Percentiles rank a stretch among this genome's conserved stretches.
Evolutionary conservation across 2,329 filamentous ascomycete genomes (phyloP).

Genomic region (Zasmidium cellare): DNA sequence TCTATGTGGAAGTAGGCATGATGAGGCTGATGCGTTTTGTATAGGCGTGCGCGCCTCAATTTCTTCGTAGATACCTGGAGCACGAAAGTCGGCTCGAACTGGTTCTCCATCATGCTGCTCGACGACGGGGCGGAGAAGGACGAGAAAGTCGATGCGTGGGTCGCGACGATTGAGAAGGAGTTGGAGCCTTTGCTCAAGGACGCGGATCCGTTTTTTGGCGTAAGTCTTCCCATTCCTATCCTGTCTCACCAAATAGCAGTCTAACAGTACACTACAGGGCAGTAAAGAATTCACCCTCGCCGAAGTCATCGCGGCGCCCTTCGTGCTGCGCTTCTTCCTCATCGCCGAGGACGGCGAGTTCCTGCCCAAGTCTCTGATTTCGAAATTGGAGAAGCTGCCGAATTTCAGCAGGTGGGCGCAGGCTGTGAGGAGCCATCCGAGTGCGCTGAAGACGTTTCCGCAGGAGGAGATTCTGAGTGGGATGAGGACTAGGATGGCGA

Average conservation of each 20-base stretch:
- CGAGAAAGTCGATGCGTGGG: slow-evolving; percentile 50
- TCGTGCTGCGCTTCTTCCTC: slow-evolving; percentile 61
- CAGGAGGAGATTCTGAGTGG: slow-evolving; percentile 49
- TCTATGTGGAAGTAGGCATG: too few species aligned
- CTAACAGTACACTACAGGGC: slow-evolving; percentile 12
- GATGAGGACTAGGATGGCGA: slow-evolving; percentile 46
- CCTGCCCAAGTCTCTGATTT: slow-evolving; percentile 51
- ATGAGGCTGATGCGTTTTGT: not conserved
- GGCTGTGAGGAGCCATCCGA: slow-evolving; percentile 46
- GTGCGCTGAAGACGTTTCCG: slow-evolving; percentile 64
- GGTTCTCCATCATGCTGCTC: slow-evolving; percentile 49
- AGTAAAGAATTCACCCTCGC: slow-evolving; percentile 64
- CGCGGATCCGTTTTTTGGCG: slow-evolving; percentile 48
- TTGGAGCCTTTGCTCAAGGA: slow-evolving; percentile 67
- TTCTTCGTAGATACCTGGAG: slow-evolving; percentile 74
- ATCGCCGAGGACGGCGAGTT: slow-evolving; percentile 57
- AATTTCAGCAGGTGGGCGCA: slow-evolving; percentile 42
- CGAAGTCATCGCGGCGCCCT: slow-evolving; percentile 70
- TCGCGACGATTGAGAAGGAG: slow-evolving; percentile 64
- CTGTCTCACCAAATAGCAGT: too few species aligned
- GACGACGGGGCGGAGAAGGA: slow-evolving; percentile 52
- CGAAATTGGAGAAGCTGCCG: slow-evolving; percentile 58
- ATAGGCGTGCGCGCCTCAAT: slow-evolving; percentile 62
- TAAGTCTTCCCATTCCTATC: too few species aligned
- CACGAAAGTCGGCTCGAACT: slow-evolving; percentile 55